phyloP scores from a whole-genome alignment of 2,329 filamentous ascomycete genomes.

The Curvularia hawaiiensis region DNA sequence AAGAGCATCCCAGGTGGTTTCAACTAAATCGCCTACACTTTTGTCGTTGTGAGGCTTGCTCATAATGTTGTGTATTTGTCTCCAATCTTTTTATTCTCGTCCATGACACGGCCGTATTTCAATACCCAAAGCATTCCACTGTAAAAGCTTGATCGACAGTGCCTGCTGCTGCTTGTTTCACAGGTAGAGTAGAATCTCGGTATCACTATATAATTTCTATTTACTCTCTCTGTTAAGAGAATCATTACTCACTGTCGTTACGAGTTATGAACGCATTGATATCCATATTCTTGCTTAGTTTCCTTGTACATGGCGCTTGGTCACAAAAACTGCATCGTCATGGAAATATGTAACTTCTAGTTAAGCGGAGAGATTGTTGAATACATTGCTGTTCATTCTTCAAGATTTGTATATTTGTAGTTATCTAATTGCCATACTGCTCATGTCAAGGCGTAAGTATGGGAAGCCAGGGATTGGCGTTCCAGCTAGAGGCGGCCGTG shows the following conservation, averaged over 20 bases:
- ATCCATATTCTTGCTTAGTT: slow-evolving; percentile 15
- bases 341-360: neutral
- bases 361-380: neutral
- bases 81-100: neutral
- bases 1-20: slow-evolving; percentile 44
- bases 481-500: slow-evolving; percentile 25
- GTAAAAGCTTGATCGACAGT: neutral
- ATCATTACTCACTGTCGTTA: slow-evolving; percentile 12
- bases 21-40: slow-evolving; percentile 9
- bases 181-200: neutral
- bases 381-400: neutral
- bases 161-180: slow-evolving; percentile 4
- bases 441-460: neutral
- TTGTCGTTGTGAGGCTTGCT: neutral
- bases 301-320: neutral
- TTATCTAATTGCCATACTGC: neutral
- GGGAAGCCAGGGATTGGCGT: neutral
- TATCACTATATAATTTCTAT: neutral
- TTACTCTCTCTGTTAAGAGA: neutral
- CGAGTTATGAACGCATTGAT: slow-evolving; percentile 24
- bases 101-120: slow-evolving; percentile 1
- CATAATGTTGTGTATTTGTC: neutral
- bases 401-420: neutral
- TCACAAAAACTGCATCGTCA: neutral
- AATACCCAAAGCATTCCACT: slow-evolving; percentile 1